Percentiles rank a stretch among this genome's conserved stretches.
These are phyloP conservation scores for Cercospora sp. DNA, from an alignment of 2,329 filamentous ascomycete species.

Conservation along the genomic window DNA sequence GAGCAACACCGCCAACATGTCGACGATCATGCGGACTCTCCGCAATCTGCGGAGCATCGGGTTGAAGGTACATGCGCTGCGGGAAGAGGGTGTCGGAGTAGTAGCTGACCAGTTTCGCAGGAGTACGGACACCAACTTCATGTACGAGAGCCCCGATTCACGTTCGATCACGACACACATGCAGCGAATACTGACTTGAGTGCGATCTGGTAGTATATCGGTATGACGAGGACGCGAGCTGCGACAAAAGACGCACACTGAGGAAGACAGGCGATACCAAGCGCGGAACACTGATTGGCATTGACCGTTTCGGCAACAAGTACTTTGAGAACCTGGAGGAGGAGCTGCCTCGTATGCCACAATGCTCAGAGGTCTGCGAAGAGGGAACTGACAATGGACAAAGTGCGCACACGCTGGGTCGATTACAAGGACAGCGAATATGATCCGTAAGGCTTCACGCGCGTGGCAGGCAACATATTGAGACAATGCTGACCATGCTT, in stretches of 20 bases:
- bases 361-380: not conserved
- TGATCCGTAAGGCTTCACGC: slow-evolving; percentile 60
- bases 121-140: slow-evolving; percentile 91
- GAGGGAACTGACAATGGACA: slow-evolving; percentile 8
- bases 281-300: slow-evolving; percentile 79
- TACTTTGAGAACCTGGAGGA: slow-evolving; percentile 90
- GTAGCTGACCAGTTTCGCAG: slow-evolving; percentile 53
- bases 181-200: slow-evolving; percentile 21
- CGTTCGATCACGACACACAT: slow-evolving; percentile 12
- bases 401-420: slow-evolving; percentile 94
- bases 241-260: not conserved
- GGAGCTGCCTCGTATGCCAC: slow-evolving; percentile 78
- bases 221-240: slow-evolving; percentile 28
- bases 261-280: slow-evolving; percentile 81
- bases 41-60: slow-evolving; percentile 85
- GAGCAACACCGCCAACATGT: slow-evolving; percentile 63
- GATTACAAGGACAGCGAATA: slow-evolving; percentile 89
- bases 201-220: slow-evolving; percentile 37
- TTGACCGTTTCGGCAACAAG: slow-evolving; percentile 93
- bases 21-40: slow-evolving; percentile 82
- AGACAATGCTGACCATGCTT: slow-evolving; percentile 42
- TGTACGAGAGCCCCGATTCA: slow-evolving; percentile 57
- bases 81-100: not conserved
- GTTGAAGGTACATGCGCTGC: slow-evolving; percentile 66
- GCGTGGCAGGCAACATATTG: not conserved